phyloP scores from a whole-genome alignment of 306 rosid genomes.

The Aeschynomene evenia region DNA sequence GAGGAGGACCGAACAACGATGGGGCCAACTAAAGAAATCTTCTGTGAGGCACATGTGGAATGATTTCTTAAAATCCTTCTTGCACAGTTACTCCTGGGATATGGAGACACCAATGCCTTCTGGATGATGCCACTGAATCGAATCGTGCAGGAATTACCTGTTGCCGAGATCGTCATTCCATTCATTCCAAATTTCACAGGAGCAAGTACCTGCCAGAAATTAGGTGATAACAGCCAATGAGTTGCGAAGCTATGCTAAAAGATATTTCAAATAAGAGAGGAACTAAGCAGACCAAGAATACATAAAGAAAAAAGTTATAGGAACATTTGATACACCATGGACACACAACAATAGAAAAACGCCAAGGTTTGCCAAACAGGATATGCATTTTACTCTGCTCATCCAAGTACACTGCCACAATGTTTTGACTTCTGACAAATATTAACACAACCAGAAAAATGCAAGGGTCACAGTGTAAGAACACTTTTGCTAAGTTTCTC shows the following conservation, averaged over 20 bases:
- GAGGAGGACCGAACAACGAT: conserved; percentile 40
- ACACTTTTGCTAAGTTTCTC: too few relatives aligned
- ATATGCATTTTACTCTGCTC: neutral
- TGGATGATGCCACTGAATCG: conserved; percentile 41
- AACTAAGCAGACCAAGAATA: neutral
- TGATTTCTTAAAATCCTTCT: conserved; percentile 31
- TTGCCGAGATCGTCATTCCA: conserved; percentile 39
- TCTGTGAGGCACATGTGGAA: conserved; percentile 36
- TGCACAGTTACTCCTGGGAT: conserved; percentile 30
- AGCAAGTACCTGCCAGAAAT: conserved; percentile 37
- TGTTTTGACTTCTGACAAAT: neutral
- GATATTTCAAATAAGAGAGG: conserved; percentile 10
- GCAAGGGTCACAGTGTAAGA: too few relatives aligned
- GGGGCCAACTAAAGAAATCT: conserved; percentile 27
- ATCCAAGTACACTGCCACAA: neutral
- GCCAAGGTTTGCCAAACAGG: neutral
- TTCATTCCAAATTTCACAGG: conserved; percentile 24
- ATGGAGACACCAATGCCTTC: conserved; percentile 35
- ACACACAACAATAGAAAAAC: neutral
- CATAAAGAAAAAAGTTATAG: neutral
- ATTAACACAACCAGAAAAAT: neutral
- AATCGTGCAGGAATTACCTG: conserved; percentile 43
- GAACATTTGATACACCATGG: neutral
- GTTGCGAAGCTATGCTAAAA: neutral
- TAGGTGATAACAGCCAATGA: conserved; percentile 31